Percentiles rank a stretch among this genome's conserved stretches.
These are phyloP conservation scores for Fusarium incarnatum DNA, from an alignment of 2,329 filamentous ascomycete species.

Conservation along the genomic window DNA sequence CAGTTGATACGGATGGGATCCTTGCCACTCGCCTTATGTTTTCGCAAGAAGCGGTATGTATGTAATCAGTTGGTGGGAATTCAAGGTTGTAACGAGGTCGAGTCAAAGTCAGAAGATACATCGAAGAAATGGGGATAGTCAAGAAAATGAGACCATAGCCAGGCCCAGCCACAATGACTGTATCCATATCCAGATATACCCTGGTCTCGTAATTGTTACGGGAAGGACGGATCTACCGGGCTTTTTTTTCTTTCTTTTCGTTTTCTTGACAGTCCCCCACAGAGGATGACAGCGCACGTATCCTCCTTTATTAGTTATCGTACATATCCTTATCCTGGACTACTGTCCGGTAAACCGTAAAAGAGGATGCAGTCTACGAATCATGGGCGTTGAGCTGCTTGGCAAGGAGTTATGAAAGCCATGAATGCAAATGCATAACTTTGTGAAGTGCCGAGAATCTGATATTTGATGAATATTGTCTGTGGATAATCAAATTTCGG, in stretches of 20 bases:
- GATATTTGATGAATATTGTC: background rate
- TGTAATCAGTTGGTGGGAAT: background rate
- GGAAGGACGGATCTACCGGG: background rate
- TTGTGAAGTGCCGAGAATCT: background rate
- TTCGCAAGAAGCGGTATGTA: constrained; percentile 6
- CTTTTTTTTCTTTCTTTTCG: background rate
- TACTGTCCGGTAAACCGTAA: constrained; percentile 14
- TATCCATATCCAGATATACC: background rate
- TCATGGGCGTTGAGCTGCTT: background rate
- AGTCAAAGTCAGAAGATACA: background rate
- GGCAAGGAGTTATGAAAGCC: background rate
- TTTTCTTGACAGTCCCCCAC: constrained; percentile 1
- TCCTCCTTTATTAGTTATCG: background rate
- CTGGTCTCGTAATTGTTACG: background rate
- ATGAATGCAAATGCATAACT: background rate
- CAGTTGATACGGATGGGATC: constrained; percentile 8
- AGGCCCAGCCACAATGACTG: background rate
- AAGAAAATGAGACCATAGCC: constrained; percentile 15
- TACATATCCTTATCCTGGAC: background rate
- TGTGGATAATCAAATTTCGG: constrained; percentile 3
- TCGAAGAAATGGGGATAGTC: background rate
- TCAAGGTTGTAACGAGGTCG: background rate
- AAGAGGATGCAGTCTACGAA: constrained; percentile 19
- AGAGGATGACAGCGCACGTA: constrained; percentile 17
- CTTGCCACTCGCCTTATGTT: constrained; percentile 2